phyloP scores from a whole-genome alignment of 1,139 yeast species.

The Magnusiomyces sp. region DNA sequence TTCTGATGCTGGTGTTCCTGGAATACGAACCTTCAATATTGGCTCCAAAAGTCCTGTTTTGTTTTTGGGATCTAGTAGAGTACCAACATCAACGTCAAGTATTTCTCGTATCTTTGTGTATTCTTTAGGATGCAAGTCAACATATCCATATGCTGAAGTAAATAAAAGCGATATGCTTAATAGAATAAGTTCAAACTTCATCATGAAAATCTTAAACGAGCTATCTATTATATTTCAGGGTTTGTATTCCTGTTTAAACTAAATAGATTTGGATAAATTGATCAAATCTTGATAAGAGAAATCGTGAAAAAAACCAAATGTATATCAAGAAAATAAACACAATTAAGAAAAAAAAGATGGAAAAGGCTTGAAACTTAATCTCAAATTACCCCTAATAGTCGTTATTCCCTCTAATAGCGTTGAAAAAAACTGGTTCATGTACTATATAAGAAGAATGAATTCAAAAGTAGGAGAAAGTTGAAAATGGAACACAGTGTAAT shows the following conservation, averaged over 20 bases:
- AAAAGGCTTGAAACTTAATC: too few species aligned
- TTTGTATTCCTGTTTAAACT: too few species aligned
- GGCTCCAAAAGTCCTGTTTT: constrained; percentile 26
- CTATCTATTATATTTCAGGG: too few species aligned
- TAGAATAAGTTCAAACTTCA: too few species aligned
- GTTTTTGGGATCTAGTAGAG: constrained; percentile 19
- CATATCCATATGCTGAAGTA: background rate
- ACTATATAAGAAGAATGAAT: too few species aligned
- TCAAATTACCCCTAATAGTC: too few species aligned
- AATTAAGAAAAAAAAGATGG: background rate
- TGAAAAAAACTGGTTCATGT: too few species aligned
- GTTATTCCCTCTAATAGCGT: too few species aligned
- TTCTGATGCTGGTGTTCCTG: constrained; percentile 39
- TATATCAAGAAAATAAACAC: background rate
- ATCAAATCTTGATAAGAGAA: background rate
- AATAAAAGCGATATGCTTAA: background rate
- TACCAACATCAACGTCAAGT: constrained; percentile 1
- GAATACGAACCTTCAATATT: constrained; percentile 33
- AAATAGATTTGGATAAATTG: too few species aligned
- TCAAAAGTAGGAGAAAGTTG: too few species aligned
- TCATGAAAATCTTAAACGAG: too few species aligned
- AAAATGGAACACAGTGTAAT: too few species aligned
- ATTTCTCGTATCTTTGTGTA: constrained; percentile 13
- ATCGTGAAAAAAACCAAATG: background rate
- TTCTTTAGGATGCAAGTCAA: constrained; percentile 8